These are phyloP conservation scores for Linnemannia schmuckeri DNA, from an alignment of 192 early-diverging fungal genomes.

Conservation along the genomic window DNA sequence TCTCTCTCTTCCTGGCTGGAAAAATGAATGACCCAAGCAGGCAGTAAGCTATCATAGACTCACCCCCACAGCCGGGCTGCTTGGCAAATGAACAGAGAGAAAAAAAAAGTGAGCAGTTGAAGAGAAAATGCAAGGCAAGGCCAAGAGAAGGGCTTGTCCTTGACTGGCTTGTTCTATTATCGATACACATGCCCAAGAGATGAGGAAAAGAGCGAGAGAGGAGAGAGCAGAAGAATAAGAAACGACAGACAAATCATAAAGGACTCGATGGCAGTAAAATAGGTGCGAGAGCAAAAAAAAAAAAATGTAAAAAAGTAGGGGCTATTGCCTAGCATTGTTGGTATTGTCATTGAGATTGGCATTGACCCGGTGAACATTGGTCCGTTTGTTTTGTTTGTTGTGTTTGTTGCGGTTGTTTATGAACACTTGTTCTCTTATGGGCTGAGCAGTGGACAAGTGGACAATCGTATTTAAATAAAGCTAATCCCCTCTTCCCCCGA, in stretches of 20 bases:
- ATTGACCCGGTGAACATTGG: not conserved
- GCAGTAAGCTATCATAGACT: not conserved
- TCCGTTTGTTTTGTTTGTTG: not conserved
- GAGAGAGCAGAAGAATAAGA: not conserved
- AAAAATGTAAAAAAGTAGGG: not conserved
- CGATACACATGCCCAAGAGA: not conserved
- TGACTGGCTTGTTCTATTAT: not conserved
- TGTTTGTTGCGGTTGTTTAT: too few relatives aligned
- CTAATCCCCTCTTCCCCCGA: not conserved
- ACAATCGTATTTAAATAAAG: not conserved
- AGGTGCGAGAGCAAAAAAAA: not conserved
- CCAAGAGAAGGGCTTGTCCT: not conserved
- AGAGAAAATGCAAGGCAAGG: not conserved
- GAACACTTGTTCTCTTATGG: not conserved
- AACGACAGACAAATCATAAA: not conserved
- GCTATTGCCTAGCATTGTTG: not conserved
- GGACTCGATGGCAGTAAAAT: not conserved
- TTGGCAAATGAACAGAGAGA: conserved; percentile 2
- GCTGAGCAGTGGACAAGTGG: not conserved
- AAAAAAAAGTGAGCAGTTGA: conserved; percentile 1
- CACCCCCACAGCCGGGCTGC: not conserved
- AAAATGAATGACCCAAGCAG: not conserved
- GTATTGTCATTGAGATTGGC: not conserved
- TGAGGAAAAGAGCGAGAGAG: not conserved
- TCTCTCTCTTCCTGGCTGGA: too few relatives aligned